Conservation (phyloP, 164 flowering plant genomes). For the Liriodendron chinense region DNA sequence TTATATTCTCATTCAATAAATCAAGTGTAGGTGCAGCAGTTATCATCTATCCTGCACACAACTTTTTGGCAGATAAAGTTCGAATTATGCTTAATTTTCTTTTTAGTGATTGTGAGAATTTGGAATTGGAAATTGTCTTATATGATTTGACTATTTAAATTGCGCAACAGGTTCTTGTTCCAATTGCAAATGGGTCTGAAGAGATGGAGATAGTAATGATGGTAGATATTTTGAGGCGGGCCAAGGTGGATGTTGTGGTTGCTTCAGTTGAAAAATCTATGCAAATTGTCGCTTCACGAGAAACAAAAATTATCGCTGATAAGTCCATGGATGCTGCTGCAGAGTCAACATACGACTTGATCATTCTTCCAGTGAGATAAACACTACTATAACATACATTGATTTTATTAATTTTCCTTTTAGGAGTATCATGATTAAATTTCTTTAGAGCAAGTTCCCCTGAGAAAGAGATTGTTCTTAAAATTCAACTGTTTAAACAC, state of each 20-base stretch:
- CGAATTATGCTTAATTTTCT: neutral
- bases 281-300: constrained; percentile 57
- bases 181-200: constrained; percentile 88
- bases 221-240: constrained; percentile 77
- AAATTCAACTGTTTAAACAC: too few species aligned
- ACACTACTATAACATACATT: neutral
- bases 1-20: neutral
- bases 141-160: neutral
- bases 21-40: too few species aligned
- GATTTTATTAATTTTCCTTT: neutral
- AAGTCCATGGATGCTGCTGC: constrained; percentile 59
- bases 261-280: constrained; percentile 80
- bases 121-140: neutral
- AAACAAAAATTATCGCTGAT: constrained; percentile 76
- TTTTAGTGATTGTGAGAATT: neutral
- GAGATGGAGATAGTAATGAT: constrained; percentile 77
- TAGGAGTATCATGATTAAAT: neutral
- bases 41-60: too few species aligned
- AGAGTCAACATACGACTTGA: constrained; percentile 65
- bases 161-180: constrained; percentile 69
- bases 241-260: constrained; percentile 69
- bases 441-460: too few species aligned
- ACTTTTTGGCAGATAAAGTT: neutral
- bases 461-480: too few species aligned
- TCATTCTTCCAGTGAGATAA: constrained; percentile 84